Evolutionary conservation across 441 rosid species (phyloP).

Genomic region (Eugenia klotzschiana): DNA sequence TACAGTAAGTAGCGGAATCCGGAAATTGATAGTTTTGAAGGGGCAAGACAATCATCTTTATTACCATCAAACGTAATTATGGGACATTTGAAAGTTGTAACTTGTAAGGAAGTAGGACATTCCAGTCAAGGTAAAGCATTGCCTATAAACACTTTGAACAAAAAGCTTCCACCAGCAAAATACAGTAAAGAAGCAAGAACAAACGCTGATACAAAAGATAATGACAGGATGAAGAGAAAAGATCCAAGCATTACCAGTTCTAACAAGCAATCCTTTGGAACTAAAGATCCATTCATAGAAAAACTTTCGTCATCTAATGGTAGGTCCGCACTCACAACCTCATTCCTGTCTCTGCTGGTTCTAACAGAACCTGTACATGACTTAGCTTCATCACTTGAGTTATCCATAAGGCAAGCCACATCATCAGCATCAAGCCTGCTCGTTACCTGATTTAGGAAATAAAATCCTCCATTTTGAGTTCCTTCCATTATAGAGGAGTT

Average conservation of each 20-base stretch:
- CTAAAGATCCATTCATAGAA: slow-evolving; percentile 21
- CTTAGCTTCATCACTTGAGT: slow-evolving; percentile 19
- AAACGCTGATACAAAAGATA: not conserved
- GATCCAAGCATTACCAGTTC: slow-evolving; percentile 44
- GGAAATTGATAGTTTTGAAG: not conserved
- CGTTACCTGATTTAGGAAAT: slow-evolving; percentile 49
- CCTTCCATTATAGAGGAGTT: slow-evolving; percentile 35
- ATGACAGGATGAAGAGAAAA: not conserved
- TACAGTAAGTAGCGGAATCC: not conserved
- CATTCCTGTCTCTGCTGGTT: slow-evolving; percentile 16
- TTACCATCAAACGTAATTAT: not conserved
- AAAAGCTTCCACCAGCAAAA: not conserved
- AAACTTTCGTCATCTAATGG: slow-evolving; percentile 16
- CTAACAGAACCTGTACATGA: slow-evolving; percentile 20
- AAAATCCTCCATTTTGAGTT: slow-evolving; percentile 34
- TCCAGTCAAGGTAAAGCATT: not conserved
- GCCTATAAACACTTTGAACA: not conserved
- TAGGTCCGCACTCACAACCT: slow-evolving; percentile 12
- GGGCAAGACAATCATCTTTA: not conserved
- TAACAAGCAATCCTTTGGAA: slow-evolving; percentile 43
- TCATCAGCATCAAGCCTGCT: slow-evolving; percentile 26
- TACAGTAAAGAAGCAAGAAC: not conserved
- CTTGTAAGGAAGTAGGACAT: not conserved
- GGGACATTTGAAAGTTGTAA: not conserved
- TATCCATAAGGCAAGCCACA: slow-evolving; percentile 10